Base-by-base conservation (phyloP, 140 eudicot genomes). In the Erigeron philadelphicus region DNA sequence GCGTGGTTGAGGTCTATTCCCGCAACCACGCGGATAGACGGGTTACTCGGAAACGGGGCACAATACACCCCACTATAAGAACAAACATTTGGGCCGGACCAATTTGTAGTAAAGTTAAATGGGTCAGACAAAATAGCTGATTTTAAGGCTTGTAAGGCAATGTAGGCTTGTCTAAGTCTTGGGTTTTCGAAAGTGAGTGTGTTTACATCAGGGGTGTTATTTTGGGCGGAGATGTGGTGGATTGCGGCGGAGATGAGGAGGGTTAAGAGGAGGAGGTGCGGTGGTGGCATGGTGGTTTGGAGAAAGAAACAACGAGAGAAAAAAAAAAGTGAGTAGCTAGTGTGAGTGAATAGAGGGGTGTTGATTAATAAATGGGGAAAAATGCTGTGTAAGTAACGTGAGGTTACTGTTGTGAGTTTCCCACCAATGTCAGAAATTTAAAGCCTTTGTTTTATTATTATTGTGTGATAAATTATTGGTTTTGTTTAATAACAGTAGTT, bases 71-170 rank as follows among this genome's bases (percentile, higher is more conserved):
- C 94, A 35, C 43, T 59, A 76, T 86, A 88, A 41, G 86, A 69
- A 66, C 96, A 88, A 13, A 88, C 86, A 11, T 88, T 73, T 1
- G 96, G 61, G 64, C 96, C 94, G 3, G 23, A 72, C 96, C 96
- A 88, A 77, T 78, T 86, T 13, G 74, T 25, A 0, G 96, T 88
- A 64, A 86, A 81, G 84, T 86, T 86, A 43, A 72, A 73, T 1
- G 96, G 96, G 68, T 88, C 96, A 21, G 96, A 88, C 38, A 80
- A 57, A 4, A 86, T 86, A 69, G 94, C 84, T 0, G 70, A 8
- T 71, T 86, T 88, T 88, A 87, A 88, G 35, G 96, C 84, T 73
- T 88, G 96, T n/a, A 88, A 67, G 0, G 94, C 96, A 72, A 83
- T 77, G 86, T 85, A 88, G 72, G 96, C 93, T 71, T 70, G 83